Evolutionary conservation across 371 early-diverging fungal genomes (phyloP), one percentile per base, ranked within the genome.

Genomic region (Mortierella sp.): DNA sequence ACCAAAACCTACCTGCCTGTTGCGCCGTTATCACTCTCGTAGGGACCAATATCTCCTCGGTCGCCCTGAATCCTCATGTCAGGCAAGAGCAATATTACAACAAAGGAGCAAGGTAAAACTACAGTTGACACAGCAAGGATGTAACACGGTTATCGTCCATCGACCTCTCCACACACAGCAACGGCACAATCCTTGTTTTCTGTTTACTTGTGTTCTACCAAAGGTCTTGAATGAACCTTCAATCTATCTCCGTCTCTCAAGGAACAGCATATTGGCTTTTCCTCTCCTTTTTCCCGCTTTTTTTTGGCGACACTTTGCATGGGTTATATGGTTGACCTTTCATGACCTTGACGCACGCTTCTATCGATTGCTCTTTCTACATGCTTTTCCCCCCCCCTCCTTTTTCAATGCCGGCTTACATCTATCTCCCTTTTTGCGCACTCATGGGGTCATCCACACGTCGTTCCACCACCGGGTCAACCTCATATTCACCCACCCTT

Each of bases 31-130:
- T 38, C 41, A 51, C 8, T 60, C 14, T 3, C n/a, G 38, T 44
- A 81, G 71, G 77, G 77, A 77, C 77, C 58, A 76, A 72, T 76
- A 44, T 68, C 71, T 70, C 48, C 73, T 75, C 82, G 70, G 78
- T 46, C 72, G 82, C 78, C 80, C 77, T 83, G 83, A 83, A 83
- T 76, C 79, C 71, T 76, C 72, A 83, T 83, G 83, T 79, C 83
- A 43, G 83, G 83, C 76, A 83, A 79, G 80, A 83, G 76, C 74
- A 79, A 68, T 24, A 68, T 74, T 74, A 80, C 77, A 60, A 76
- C 77, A 70, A 83, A 83, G 83, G 83, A 83, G 38, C 77, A 79
- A 83, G 83, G 83, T 83, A 79, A 76, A 46, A 5, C 14, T 48
- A 8, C 38, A 16, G 16, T 7, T 21, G n/a, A 38, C 43, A 11